Conservation (phyloP, 192 early-diverging fungal species). For the Pilaira anomala region DNA sequence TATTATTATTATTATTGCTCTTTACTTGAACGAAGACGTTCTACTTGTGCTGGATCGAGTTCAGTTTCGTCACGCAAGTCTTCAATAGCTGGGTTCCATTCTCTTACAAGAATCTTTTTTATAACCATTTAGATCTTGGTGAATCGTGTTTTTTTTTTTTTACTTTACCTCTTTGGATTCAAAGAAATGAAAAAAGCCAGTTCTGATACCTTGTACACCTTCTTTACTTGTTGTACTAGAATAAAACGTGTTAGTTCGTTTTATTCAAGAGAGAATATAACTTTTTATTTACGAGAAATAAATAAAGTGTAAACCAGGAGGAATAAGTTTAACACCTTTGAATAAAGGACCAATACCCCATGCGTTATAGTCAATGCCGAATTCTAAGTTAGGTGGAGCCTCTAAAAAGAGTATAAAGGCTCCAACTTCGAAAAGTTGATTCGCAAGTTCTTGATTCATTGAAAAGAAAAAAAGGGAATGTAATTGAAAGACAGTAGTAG, state of each 20-base stretch:
- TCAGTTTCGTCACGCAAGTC: constrained; percentile 54
- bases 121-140: constrained; percentile 8
- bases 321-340: constrained; percentile 89
- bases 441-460: constrained; percentile 86
- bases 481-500: background rate
- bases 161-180: constrained; percentile 55
- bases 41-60: constrained; percentile 58
- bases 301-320: constrained; percentile 91
- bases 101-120: constrained; percentile 69
- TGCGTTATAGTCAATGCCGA: constrained; percentile 88
- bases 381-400: constrained; percentile 74
- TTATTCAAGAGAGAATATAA: background rate
- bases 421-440: constrained; percentile 70
- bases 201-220: constrained; percentile 52
- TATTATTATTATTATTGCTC: background rate
- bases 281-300: constrained; percentile 69
- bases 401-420: constrained; percentile 80
- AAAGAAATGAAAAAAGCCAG: constrained; percentile 79
- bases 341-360: constrained; percentile 91
- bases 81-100: constrained; percentile 78
- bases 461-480: background rate
- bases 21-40: constrained; percentile 62
- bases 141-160: background rate
- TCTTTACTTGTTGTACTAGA: constrained; percentile 39
- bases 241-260: background rate